Base-by-base conservation (phyloP, 2,329 filamentous ascomycete species). In the Leptodontidium sp. region DNA sequence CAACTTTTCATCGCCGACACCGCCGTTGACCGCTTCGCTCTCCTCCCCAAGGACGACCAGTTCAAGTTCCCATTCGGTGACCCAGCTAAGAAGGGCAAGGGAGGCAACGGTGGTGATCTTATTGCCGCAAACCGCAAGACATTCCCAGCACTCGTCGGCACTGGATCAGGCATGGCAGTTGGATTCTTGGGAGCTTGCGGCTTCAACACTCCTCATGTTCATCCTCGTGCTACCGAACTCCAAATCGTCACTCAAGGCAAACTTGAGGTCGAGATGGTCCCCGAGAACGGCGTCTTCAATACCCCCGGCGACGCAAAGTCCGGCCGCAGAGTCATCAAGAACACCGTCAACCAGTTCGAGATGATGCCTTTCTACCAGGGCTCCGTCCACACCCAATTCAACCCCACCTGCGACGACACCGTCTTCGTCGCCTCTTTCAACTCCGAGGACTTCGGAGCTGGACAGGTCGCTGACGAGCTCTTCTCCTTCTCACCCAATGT, bases 121-220 rank as follows among this genome's bases (percentile, higher is more conserved):
- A 78, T 85, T 47, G 79, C 82, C 24, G 85, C 86, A 55, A 86
- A 87, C 79, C 82, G 86, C 75, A 84, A 85, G 78, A 84, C 82
- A 45, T 88, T 88, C 78, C 86, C 87, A 2, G 85, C 86, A 32
- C 82, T 88, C 24, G 83, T 86, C 24, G 82, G 84, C 59, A 85
- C 84, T 4, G 82, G 82, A 24, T 78, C 83, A 45, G 82, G 81
- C 67, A 85, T 86, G 80, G 84, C 84, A 2, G 78, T 88, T 8
- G 85, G 84, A 50, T 83, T 84, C 73, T 78, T 88, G 47, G 80
- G 81, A 43, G 79, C 81, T 45, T 88, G 86, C 74, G 86, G 84
- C 68, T 85, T 88, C 78, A 87, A 86, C 80, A 87, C 84, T 8
- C 84, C 85, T 21, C 86, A 88, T 79, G 81, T 85, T 3, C 86